Conservation (phyloP, 352 stramenopile species). For the Aphanomyces cochlioides region DNA sequence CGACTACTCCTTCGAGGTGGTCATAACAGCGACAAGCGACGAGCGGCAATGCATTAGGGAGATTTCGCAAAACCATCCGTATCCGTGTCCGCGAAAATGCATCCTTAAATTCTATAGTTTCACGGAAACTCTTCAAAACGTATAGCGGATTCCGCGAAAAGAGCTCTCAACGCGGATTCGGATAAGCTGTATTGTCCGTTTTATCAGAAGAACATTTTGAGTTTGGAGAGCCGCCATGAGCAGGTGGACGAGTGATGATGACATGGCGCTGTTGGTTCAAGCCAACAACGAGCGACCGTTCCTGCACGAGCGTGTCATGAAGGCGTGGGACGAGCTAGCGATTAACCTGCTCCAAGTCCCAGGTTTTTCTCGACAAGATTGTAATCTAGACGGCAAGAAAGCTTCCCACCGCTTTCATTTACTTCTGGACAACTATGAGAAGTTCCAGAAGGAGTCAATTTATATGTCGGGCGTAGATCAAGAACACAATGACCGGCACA, state of each 20-base stretch:
- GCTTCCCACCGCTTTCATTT: no score
- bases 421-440: not conserved
- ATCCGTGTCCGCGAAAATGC: no score
- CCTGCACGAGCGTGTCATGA: no score
- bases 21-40: no score
- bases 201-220: not conserved
- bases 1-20: no score
- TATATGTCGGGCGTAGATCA: not conserved
- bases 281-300: no score
- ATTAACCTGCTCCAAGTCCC: not conserved
- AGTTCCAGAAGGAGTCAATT: not conserved
- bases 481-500: not conserved
- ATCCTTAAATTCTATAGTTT: not conserved
- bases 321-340: not conserved
- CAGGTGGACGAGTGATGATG: not conserved
- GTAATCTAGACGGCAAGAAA: not conserved
- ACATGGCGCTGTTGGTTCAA: no score
- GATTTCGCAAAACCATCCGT: no score
- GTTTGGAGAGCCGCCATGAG: not conserved
- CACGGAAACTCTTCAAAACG: not conserved
- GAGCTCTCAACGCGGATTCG: not conserved
- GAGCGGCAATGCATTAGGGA: no score
- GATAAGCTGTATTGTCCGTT: slow-evolving; percentile 2
- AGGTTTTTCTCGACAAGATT: not conserved
- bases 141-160: not conserved